Evolutionary conservation across 2,329 filamentous ascomycete genomes (phyloP).

Genomic region (Fusarium decemcellulare): DNA sequence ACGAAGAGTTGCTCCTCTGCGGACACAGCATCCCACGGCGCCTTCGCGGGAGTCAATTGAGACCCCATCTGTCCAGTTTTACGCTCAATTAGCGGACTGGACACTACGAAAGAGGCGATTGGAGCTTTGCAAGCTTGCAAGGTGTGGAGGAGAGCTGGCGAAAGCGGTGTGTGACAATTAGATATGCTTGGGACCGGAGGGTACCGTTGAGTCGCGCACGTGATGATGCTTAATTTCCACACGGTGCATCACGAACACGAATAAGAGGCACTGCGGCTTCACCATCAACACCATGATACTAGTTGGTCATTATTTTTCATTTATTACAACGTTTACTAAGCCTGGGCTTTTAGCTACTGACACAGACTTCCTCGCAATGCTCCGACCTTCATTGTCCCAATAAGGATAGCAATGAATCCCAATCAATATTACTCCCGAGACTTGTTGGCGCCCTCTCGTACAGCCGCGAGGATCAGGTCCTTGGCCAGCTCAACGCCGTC

Average conservation of each 20-base stretch:
- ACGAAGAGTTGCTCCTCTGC: conserved; percentile 69
- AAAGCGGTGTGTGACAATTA: conserved; percentile 22
- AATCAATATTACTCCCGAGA: conserved; percentile 47
- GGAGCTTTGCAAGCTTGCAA: neutral
- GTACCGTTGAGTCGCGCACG: conserved; percentile 12
- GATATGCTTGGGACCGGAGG: neutral
- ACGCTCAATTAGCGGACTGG: neutral
- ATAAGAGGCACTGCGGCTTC: conserved; percentile 23
- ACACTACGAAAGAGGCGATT: neutral
- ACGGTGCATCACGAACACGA: conserved; percentile 30
- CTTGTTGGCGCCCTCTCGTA: conserved; percentile 71
- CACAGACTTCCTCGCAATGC: conserved; percentile 29
- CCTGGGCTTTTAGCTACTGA: conserved; percentile 10
- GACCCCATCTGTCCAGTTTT: conserved; percentile 32
- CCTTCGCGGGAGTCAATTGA: conserved; percentile 36
- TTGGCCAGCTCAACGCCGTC: conserved; percentile 90
- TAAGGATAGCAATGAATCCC: conserved; percentile 21
- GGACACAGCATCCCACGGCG: conserved; percentile 55
- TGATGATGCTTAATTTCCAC: conserved; percentile 39
- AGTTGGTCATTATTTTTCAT: conserved; percentile 34
- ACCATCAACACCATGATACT: neutral
- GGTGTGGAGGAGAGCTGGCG: neutral
- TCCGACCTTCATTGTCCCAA: conserved; percentile 29
- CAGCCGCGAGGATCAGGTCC: conserved; percentile 88
- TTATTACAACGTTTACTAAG: conserved; percentile 37